Evolutionary conservation across 2,329 filamentous ascomycete species (phyloP).

Genomic region (Colletotrichum gloeosporioides): DNA sequence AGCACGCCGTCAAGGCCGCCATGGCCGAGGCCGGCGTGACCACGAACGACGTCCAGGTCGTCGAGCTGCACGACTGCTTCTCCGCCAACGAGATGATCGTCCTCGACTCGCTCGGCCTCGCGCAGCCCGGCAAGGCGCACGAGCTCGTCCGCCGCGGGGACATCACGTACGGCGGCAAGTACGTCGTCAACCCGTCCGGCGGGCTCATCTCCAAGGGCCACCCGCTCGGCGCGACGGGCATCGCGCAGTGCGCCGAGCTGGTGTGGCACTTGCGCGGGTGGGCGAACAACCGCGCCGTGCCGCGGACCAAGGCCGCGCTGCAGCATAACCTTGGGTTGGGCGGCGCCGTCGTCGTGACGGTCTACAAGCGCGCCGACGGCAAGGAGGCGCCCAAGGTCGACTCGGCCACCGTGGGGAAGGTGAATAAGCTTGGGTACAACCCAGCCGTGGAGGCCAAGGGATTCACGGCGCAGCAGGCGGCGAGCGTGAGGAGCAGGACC

Average conservation of each 20-base stretch:
- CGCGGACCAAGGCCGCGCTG: conserved; percentile 73
- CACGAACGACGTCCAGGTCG: conserved; percentile 72
- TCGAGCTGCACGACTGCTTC: conserved; percentile 97
- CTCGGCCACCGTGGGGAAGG: conserved; percentile 67
- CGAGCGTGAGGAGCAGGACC: conserved; percentile 72
- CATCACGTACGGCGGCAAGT: conserved; percentile 87
- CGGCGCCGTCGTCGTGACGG: conserved; percentile 87
- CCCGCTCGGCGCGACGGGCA: conserved; percentile 90
- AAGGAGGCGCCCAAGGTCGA: conserved; percentile 64
- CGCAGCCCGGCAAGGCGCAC: conserved; percentile 82
- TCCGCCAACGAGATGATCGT: conserved; percentile 92
- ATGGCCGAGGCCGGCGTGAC: conserved; percentile 74
- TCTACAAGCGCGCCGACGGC: conserved; percentile 86
- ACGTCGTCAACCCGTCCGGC: conserved; percentile 91
- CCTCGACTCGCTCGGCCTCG: conserved; percentile 85
- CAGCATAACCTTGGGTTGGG: conserved; percentile 95
- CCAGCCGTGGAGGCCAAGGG: conserved; percentile 89
- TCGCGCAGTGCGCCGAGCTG: conserved; percentile 93
- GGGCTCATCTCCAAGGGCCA: conserved; percentile 97
- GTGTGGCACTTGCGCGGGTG: conserved; percentile 95
- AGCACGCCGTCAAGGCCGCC: conserved; percentile 72
- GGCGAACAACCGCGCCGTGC: conserved; percentile 85
- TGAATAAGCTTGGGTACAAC: conserved; percentile 83
- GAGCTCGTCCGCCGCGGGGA: conserved; percentile 86
- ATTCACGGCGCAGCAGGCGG: conserved; percentile 80